Percentiles rank a stretch among this genome's conserved stretches.
phyloP scores from a whole-genome alignment of 331 rosid species.

The Quercus lobata region DNA sequence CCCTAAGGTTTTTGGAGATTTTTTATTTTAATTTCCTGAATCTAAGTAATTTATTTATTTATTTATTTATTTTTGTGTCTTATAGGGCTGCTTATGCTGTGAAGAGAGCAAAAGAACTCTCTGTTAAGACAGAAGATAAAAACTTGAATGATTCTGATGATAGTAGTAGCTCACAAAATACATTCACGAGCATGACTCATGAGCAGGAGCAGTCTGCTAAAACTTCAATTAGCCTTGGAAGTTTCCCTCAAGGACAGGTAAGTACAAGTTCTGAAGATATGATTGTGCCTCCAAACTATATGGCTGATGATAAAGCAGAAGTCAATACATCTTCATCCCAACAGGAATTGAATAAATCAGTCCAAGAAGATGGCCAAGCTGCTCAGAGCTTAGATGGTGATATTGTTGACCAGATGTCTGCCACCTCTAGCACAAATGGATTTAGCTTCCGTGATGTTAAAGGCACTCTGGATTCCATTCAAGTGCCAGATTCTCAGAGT shows the following conservation, averaged over 20 bases:
- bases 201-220: slow-evolving; percentile 78
- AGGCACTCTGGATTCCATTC: slow-evolving; percentile 41
- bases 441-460: slow-evolving; percentile 50
- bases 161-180: slow-evolving; percentile 79
- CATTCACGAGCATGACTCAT: slow-evolving; percentile 85
- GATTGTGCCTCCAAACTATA: slow-evolving; percentile 32
- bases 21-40: not conserved
- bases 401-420: slow-evolving; percentile 64
- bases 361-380: slow-evolving; percentile 42
- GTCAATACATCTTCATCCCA: slow-evolving; percentile 28
- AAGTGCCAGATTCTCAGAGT: slow-evolving; percentile 63
- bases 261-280: slow-evolving; percentile 92
- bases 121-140: slow-evolving; percentile 78
- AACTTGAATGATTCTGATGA: slow-evolving; percentile 73
- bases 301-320: slow-evolving; percentile 46
- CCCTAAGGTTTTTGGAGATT: not conserved
- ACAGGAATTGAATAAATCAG: slow-evolving; percentile 41
- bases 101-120: slow-evolving; percentile 91
- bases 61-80: slow-evolving; percentile 10
- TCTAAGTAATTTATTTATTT: not conserved
- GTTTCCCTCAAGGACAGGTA: slow-evolving; percentile 87
- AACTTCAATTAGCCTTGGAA: slow-evolving; percentile 90
- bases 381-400: slow-evolving; percentile 63
- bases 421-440: slow-evolving; percentile 63
- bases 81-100: slow-evolving; percentile 94